Percentiles rank a stretch among this genome's conserved stretches.
Conservation (phyloP, 257 asterid genomes). For the Solanum chilense region DNA sequence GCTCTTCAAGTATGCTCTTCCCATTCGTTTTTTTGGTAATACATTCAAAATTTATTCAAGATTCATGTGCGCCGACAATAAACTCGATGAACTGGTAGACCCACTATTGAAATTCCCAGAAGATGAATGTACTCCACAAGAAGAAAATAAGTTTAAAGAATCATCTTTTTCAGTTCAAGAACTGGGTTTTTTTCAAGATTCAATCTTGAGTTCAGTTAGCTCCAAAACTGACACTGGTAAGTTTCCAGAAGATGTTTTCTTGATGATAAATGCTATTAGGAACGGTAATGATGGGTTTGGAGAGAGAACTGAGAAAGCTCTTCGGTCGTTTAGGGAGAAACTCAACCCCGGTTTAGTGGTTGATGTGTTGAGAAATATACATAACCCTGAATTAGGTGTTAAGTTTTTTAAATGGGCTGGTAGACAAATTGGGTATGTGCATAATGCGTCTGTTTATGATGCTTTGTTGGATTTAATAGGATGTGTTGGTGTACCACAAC, state of each 20-base stretch:
- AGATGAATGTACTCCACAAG: slow-evolving; percentile 6
- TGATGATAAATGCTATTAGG: slow-evolving; percentile 29
- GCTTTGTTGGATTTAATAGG: slow-evolving; percentile 53
- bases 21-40: neutral
- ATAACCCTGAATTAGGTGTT: slow-evolving; percentile 53
- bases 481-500: slow-evolving; percentile 24
- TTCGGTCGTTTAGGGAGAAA: slow-evolving; percentile 62
- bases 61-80: slow-evolving; percentile 20
- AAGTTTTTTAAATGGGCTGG: slow-evolving; percentile 96
- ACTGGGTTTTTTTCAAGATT: slow-evolving; percentile 36
- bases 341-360: slow-evolving; percentile 57
- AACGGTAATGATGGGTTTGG: slow-evolving; percentile 50
- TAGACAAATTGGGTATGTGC: slow-evolving; percentile 80
- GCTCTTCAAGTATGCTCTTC: neutral
- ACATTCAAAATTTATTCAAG: slow-evolving; percentile 26
- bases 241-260: slow-evolving; percentile 37
- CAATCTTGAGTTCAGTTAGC: slow-evolving; percentile 17
- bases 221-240: slow-evolving; percentile 26
- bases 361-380: slow-evolving; percentile 55
- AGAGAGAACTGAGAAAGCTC: slow-evolving; percentile 58
- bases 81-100: slow-evolving; percentile 19
- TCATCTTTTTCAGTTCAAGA: slow-evolving; percentile 35
- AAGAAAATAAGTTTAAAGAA: slow-evolving; percentile 1
- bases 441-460: slow-evolving; percentile 46
- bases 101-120: slow-evolving; percentile 11